Conservation (phyloP, 164 flowering plant species). For the Warburgia ugandensis region DNA sequence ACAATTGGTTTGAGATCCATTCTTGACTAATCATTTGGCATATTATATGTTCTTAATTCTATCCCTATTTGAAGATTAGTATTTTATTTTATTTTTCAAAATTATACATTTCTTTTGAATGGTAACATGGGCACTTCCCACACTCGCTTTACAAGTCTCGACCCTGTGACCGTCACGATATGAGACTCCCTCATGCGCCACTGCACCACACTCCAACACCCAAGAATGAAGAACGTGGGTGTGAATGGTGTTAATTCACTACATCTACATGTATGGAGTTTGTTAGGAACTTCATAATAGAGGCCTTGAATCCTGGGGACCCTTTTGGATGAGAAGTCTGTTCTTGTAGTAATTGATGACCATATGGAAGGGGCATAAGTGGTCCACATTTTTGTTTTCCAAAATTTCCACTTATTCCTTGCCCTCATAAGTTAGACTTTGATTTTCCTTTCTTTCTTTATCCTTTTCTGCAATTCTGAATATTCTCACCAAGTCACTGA, state of each 20-base stretch:
- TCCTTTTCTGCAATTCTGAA: neutral
- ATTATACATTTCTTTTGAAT: neutral
- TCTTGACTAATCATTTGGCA: neutral
- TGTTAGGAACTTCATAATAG: constrained; percentile 11
- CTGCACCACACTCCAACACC: too few species aligned
- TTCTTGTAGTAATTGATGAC: neutral
- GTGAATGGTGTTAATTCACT: constrained; percentile 4
- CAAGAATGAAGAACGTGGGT: neutral
- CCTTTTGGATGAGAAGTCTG: constrained; percentile 11
- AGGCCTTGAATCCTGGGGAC: constrained; percentile 8
- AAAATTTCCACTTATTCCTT: too few species aligned
- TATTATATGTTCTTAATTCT: neutral
- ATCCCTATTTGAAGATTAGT: neutral
- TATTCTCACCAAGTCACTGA: neutral
- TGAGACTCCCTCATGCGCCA: too few species aligned
- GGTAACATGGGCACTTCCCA: too few species aligned
- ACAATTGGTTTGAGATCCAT: neutral
- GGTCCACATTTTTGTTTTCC: constrained; percentile 24
- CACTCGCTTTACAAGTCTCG: too few species aligned
- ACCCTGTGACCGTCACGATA: too few species aligned
- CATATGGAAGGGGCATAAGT: constrained; percentile 7
- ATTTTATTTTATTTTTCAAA: neutral
- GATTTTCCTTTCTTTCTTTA: neutral
- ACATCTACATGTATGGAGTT: constrained; percentile 6
- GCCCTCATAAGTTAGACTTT: too few species aligned